Percentiles rank a stretch among this genome's conserved stretches.
Evolutionary conservation across 805 yeast species (phyloP).

Genomic region (Teunomyces aglyptinius): DNA sequence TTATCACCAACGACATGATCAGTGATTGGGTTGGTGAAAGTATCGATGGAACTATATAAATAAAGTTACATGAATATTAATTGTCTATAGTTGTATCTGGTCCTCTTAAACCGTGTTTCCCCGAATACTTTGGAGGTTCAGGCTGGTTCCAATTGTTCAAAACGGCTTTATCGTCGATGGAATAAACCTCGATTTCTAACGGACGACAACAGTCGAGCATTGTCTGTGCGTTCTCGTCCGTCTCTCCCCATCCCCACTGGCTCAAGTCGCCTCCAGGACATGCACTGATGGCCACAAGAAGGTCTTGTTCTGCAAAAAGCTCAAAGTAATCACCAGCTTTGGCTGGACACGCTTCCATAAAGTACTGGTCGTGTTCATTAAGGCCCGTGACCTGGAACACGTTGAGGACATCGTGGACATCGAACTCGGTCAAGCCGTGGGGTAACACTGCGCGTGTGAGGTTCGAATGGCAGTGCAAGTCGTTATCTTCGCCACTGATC

Average conservation of each 20-base stretch:
- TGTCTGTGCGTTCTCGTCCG: conserved; percentile 43
- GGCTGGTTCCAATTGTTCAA: conserved; percentile 54
- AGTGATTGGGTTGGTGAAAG: conserved; percentile 46
- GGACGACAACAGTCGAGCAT: conserved; percentile 66
- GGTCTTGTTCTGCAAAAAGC: conserved; percentile 64
- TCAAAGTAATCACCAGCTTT: conserved; percentile 59
- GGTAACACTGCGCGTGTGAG: conserved; percentile 59
- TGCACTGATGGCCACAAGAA: conserved; percentile 61
- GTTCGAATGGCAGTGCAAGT: conserved; percentile 67
- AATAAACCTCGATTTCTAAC: conserved; percentile 59
- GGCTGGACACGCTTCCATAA: conserved; percentile 71
- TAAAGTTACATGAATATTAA: neutral
- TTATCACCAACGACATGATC: conserved; percentile 38
- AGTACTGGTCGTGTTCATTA: conserved; percentile 63
- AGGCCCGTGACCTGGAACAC: conserved; percentile 70
- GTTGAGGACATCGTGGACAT: conserved; percentile 67
- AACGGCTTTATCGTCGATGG: conserved; percentile 45
- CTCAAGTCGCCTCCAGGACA: conserved; percentile 73
- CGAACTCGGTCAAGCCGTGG: conserved; percentile 60
- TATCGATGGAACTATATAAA: conserved; percentile 43
- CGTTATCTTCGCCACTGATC: conserved; percentile 62
- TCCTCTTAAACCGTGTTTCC: conserved; percentile 50
- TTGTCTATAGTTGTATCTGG: no score
- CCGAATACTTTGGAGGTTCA: conserved; percentile 49
- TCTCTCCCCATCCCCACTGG: conserved; percentile 71